phyloP scores from a whole-genome alignment of 306 rosid genomes.

The Citrullus amarus region DNA sequence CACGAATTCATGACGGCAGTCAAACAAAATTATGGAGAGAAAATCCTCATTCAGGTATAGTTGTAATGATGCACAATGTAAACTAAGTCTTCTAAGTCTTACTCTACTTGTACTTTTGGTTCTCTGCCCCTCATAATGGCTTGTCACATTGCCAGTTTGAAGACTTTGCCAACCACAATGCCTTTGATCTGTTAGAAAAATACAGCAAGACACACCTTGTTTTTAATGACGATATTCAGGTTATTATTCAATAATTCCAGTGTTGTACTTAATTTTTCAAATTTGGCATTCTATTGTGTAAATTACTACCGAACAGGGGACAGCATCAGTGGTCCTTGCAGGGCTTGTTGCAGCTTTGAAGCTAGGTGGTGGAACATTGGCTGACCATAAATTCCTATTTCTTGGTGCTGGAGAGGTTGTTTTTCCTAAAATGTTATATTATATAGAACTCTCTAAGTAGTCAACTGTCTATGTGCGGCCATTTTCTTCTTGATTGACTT shows the following conservation, averaged over 20 bases:
- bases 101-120: neutral
- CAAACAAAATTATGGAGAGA: constrained; percentile 90
- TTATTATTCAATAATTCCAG: neutral
- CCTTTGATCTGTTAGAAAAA: constrained; percentile 74
- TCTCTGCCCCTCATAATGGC: constrained; percentile 12
- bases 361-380: constrained; percentile 56
- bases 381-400: constrained; percentile 71
- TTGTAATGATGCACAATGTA: neutral
- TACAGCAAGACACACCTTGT: constrained; percentile 86
- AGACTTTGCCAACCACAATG: constrained; percentile 99
- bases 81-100: neutral
- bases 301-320: constrained; percentile 41
- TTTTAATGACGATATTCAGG: constrained; percentile 93
- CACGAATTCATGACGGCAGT: constrained; percentile 87
- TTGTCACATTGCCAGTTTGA: constrained; percentile 55
- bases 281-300: neutral
- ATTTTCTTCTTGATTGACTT: neutral
- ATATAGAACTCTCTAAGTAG: no score
- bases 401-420: constrained; percentile 97
- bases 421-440: neutral
- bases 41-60: constrained; percentile 74
- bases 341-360: constrained; percentile 71
- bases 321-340: constrained; percentile 91
- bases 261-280: neutral
- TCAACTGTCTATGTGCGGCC: no score